Evolutionary conservation across 257 asterid species (phyloP), one percentile per base, ranked within the genome.

Genomic region (Anisodus acutangulus): DNA sequence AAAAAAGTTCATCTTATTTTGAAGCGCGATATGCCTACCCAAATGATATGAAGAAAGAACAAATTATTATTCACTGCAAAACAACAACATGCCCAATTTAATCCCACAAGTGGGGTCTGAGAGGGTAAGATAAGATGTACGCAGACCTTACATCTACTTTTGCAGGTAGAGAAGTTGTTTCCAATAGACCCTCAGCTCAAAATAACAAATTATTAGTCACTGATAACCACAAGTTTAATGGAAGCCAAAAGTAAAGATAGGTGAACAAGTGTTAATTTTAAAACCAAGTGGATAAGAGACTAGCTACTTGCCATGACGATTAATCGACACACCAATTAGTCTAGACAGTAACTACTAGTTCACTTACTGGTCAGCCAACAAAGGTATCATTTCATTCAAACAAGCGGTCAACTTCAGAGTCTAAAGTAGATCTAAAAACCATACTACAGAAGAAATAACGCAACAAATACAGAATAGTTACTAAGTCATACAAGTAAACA

Each of bases 391-490:
- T 31, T 76, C 26, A 5, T 76, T 51, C 64, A 53, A 78, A 51
- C 12, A 78, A 26, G 64, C 13, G 59, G 41, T 66, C 72, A 53
- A 78, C 64, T 13, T 78, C 26, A 0, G 5, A 51, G 64, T 26
- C 82, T 49, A 31, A 55, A 17, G 26, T 26, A 78, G 8, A 78
- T 53, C 41, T 53, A 13, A 26, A 19, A 53, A 11, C 1, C 47
- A 2, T 26, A 31, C 63, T 4, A 47, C 64, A 31, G 15, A 53
- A 54, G 58, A 9, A 53, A 8, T n/a, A 78, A 53, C 51, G 82
- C 15, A 78, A 26, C 81, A 53, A 8, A 51, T 26, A 78, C 8
- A 26, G 64, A 78, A 76, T 51, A 78, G 81, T 53, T 6, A 74
- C 35, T 9, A 49, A 19, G 80, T 11, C 6, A 76, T 22, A 43